A percentile compares a stretch with the other conserved stretches of the same genome.
phyloP scores from a whole-genome alignment of 2,329 filamentous ascomycete genomes.

The Fusarium buxicola region DNA sequence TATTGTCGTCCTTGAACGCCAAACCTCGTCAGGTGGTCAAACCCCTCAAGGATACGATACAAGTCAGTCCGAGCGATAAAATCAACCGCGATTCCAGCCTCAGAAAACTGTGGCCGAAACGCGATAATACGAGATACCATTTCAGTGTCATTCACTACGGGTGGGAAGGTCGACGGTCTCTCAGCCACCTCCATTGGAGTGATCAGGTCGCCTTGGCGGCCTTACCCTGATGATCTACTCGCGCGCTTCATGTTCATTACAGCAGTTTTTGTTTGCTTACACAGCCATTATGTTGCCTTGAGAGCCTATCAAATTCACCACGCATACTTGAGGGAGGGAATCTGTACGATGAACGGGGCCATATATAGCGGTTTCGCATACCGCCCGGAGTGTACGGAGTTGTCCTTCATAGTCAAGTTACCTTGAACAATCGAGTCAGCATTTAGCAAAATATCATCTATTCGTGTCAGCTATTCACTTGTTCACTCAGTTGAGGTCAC shows the following conservation, averaged over 20 bases:
- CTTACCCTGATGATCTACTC: slow-evolving; percentile 25
- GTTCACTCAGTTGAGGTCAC: neutral
- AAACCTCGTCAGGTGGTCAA: slow-evolving; percentile 3
- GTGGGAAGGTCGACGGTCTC: slow-evolving; percentile 4
- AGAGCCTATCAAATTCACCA: slow-evolving; percentile 29
- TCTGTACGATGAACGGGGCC: slow-evolving; percentile 20
- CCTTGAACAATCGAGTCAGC: slow-evolving; percentile 20
- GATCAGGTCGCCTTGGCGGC: slow-evolving; percentile 15
- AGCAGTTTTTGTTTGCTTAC: slow-evolving; percentile 30
- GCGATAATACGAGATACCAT: neutral
- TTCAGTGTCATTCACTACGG: neutral
- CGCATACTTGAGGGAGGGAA: slow-evolving; percentile 23
- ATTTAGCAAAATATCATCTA: slow-evolving; percentile 23
- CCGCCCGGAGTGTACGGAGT: slow-evolving; percentile 31
- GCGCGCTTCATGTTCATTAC: slow-evolving; percentile 28
- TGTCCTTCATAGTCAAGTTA: slow-evolving; percentile 25
- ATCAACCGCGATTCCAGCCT: neutral
- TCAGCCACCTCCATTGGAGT: slow-evolving; percentile 3
- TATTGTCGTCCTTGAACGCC: slow-evolving; percentile 7
- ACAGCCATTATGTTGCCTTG: slow-evolving; percentile 22
- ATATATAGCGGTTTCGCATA: slow-evolving; percentile 15
- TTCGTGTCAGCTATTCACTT: slow-evolving; percentile 11
- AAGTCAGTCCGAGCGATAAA: slow-evolving; percentile 10
- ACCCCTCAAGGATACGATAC: neutral
- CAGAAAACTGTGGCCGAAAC: neutral